Evolutionary conservation across 331 rosid species (phyloP), one percentile per base, ranked within the genome.

Genomic region (Quercus phellos): DNA sequence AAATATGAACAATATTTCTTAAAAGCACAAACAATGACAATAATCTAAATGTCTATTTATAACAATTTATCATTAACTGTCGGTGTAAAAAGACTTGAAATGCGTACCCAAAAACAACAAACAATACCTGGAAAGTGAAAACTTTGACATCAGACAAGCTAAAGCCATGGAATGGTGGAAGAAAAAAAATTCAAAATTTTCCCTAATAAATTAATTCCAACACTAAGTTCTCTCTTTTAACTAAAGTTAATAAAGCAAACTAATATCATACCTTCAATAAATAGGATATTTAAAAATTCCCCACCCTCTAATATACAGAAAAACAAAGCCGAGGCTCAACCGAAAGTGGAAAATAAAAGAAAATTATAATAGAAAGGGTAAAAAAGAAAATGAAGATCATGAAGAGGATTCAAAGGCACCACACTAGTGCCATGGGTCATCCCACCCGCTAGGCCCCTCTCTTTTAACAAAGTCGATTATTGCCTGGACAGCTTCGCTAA

Each of bases 381-480:
- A 22, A 66, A 18, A 54, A 46, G 43, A 30, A 51, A 73, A 32
- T 32, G 34, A 76, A 77, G 74, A 34, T 13, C 74, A 73, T 16
- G 8, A 59, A n/a, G 34, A 56, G 38, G 11, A 38, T 26, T 4
- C n/a, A 3, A 69, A 71, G 42, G 67, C 58, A 66, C 69, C 22
- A 69, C 30, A 72, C 83, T 80, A 94, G 84, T 81, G 84, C 99
- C 99, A 95, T 2, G 99, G 99, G 78, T 95, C 99, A 80, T 95
- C 98, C 99, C 99, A 95, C 30, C 98, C 98, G 74, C 88, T 95
- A 46, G 98, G 99, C 70, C 94, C 98, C 51, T 89, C 99, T 79
- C 98, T 90, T 82, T 77, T 91, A 14, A 95, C 78, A 80, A 95
- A 95, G 71, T 93, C 92, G 74, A 95, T 81, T 6, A 95, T 95